phyloP scores from a whole-genome alignment of 2,329 filamentous ascomycete genomes.

The Gyromitra esculenta region DNA sequence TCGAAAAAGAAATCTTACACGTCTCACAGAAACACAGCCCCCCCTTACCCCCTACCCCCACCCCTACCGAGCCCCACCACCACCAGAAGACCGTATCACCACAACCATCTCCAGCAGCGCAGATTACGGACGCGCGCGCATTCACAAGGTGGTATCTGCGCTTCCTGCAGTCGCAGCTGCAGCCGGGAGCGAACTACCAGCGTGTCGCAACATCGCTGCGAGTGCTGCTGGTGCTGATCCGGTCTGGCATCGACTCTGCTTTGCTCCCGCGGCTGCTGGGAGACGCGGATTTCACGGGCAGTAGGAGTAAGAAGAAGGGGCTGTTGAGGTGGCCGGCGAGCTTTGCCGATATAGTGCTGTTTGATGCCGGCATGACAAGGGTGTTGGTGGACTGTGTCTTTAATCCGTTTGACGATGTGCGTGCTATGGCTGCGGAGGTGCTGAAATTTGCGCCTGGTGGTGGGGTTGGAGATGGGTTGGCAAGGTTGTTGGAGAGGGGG shows the following conservation, averaged over 20 bases:
- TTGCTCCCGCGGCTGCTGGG: not conserved
- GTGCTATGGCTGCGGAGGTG: slow-evolving; percentile 68
- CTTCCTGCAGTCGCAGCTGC: slow-evolving; percentile 78
- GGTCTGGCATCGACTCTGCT: slow-evolving; percentile 30
- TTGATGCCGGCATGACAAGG: slow-evolving; percentile 63
- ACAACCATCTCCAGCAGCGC: slow-evolving; percentile 40
- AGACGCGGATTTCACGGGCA: too few species aligned
- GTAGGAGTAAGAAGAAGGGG: slow-evolving; percentile 56
- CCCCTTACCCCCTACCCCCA: too few species aligned
- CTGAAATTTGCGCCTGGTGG: slow-evolving; percentile 63
- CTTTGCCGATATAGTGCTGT: slow-evolving; percentile 18
- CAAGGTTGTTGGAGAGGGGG: slow-evolving; percentile 65
- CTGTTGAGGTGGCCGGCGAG: slow-evolving; percentile 58
- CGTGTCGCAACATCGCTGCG: slow-evolving; percentile 81
- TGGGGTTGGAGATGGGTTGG: slow-evolving; percentile 60
- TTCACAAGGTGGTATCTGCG: slow-evolving; percentile 80
- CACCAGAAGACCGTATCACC: too few species aligned
- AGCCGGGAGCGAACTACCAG: slow-evolving; percentile 86
- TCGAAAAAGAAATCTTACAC: slow-evolving; percentile 62
- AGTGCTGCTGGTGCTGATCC: slow-evolving; percentile 57
- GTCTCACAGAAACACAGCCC: slow-evolving; percentile 17
- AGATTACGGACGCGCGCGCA: slow-evolving; percentile 64
- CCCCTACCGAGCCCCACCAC: not conserved
- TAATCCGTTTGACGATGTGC: slow-evolving; percentile 92
- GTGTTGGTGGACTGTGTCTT: slow-evolving; percentile 80